Conservation (phyloP, 345 rosid species). For the Eucalyptus sp. region DNA sequence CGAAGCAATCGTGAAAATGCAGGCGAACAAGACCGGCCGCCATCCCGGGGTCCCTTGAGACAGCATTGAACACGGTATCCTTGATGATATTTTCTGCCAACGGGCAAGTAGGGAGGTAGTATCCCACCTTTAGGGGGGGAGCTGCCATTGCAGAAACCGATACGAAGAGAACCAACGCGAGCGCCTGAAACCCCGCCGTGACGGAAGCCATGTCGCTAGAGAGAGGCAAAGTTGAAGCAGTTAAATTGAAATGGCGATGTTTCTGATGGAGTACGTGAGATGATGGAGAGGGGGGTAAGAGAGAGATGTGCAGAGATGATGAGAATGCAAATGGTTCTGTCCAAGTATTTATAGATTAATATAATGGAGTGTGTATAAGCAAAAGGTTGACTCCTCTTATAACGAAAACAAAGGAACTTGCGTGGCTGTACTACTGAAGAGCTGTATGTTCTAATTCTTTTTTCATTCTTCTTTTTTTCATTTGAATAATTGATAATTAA, state of each 20-base stretch:
- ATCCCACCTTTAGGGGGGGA: not conserved
- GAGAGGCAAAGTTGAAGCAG: not conserved
- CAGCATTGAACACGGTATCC: not conserved
- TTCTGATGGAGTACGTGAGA: not conserved
- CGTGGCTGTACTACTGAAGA: not conserved
- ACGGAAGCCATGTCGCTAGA: not conserved
- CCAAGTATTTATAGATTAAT: not conserved
- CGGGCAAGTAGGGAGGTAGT: constrained; percentile 1
- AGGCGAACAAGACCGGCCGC: constrained; percentile 2
- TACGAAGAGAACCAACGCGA: not conserved
- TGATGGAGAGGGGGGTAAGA: not conserved
- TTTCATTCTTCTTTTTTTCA: not conserved
- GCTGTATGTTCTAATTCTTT: not conserved
- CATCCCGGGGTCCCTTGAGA: not conserved
- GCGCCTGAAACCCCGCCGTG: not conserved
- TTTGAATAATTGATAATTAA: not conserved
- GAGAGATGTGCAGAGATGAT: not conserved
- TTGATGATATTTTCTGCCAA: constrained; percentile 2
- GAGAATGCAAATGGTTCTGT: not conserved
- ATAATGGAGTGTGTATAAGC: not conserved
- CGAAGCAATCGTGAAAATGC: constrained; percentile 20
- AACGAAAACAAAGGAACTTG: not conserved
- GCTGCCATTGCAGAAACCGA: not conserved
- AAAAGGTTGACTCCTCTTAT: not conserved
- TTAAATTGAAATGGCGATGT: not conserved